Evolutionary conservation across 1,284 basidiomycete species (phyloP).

Genomic region (Athelia psychrophila): DNA sequence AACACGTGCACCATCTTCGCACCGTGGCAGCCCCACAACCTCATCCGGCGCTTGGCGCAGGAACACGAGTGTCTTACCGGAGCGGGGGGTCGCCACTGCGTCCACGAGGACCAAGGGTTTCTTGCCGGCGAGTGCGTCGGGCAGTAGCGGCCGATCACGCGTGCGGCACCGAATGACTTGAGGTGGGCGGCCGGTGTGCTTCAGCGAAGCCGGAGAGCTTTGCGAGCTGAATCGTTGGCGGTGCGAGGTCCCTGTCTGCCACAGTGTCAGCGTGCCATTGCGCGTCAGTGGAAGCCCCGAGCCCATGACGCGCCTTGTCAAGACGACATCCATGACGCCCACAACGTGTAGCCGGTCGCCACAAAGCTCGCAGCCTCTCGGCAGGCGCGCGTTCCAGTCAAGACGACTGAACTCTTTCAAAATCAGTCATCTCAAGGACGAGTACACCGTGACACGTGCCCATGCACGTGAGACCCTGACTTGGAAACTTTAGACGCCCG

Average conservation of each 20-base stretch:
- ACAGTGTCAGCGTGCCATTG: neutral
- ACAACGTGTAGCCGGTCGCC: too few species aligned
- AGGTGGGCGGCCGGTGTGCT: constrained; percentile 27
- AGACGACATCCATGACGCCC: too few species aligned
- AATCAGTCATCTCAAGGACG: too few species aligned
- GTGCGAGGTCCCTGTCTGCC: neutral
- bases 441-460: too few species aligned
- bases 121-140: constrained; percentile 8
- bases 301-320: too few species aligned
- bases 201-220: constrained; percentile 28
- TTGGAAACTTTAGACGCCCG: too few species aligned
- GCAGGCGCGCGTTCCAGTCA: too few species aligned
- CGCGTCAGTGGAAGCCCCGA: too few species aligned
- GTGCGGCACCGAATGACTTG: constrained; percentile 47
- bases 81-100: constrained; percentile 19
- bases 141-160: constrained; percentile 37
- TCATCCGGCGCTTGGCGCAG: neutral
- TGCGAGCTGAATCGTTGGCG: constrained; percentile 29
- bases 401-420: too few species aligned
- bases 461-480: too few species aligned
- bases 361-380: too few species aligned
- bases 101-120: constrained; percentile 28
- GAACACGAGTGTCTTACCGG: constrained; percentile 8
- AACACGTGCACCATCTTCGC: constrained; percentile 4
- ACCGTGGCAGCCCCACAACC: neutral